phyloP scores from a whole-genome alignment of 345 rosid species.

The Nephelium lappaceum region DNA sequence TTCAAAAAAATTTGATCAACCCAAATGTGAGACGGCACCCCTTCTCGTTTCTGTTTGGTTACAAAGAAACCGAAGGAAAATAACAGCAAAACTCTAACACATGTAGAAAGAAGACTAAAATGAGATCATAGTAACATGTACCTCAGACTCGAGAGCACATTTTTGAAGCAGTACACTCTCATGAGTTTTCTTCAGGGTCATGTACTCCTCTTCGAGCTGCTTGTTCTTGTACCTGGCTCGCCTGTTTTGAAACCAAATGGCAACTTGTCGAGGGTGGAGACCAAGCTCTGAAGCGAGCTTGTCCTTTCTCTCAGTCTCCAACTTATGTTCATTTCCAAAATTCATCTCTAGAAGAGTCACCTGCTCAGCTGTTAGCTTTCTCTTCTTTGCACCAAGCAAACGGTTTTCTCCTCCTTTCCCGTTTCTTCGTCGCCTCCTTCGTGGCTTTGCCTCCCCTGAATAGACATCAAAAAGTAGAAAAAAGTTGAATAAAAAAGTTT shows the following conservation, averaged over 20 bases:
- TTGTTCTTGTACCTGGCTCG: slow-evolving; percentile 92
- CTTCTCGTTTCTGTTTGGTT: slow-evolving; percentile 20
- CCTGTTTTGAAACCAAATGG: slow-evolving; percentile 97
- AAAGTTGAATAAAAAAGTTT: background rate
- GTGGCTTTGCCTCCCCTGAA: slow-evolving; percentile 53
- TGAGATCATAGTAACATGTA: slow-evolving; percentile 18
- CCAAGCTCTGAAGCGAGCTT: slow-evolving; percentile 78
- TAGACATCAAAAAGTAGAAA: slow-evolving; percentile 4
- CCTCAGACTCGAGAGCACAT: slow-evolving; percentile 80
- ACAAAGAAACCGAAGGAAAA: slow-evolving; percentile 15
- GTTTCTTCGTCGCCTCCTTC: slow-evolving; percentile 64
- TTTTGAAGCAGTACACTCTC: slow-evolving; percentile 55
- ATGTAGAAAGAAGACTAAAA: background rate
- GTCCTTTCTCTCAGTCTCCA: slow-evolving; percentile 85
- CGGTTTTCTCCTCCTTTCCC: slow-evolving; percentile 45
- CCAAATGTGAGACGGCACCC: background rate
- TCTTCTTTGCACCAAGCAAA: slow-evolving; percentile 50
- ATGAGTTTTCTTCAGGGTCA: slow-evolving; percentile 50
- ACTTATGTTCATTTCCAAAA: slow-evolving; percentile 75
- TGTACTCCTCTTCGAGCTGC: slow-evolving; percentile 83
- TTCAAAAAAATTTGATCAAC: background rate
- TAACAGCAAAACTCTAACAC: background rate
- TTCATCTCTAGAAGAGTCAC: slow-evolving; percentile 60
- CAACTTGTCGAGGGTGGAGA: slow-evolving; percentile 91
- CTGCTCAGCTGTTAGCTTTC: slow-evolving; percentile 74